Base-by-base conservation (phyloP, 164 flowering plant species). In the Chimonanthus praecox region DNA sequence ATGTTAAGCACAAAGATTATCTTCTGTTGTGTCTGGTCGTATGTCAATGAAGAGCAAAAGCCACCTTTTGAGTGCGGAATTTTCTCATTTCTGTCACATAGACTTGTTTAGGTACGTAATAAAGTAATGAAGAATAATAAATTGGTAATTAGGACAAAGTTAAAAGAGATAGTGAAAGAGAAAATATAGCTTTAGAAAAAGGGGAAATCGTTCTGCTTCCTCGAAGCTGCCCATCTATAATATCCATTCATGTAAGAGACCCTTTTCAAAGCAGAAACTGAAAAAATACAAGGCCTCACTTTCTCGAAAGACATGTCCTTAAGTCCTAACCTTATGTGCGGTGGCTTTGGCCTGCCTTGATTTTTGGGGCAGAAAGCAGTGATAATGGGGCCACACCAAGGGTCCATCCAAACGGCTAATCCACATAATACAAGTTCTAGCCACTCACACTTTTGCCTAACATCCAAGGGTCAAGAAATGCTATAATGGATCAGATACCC, bases 31-130 rank as follows among this genome's bases (percentile, higher is more conserved):
- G 18, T 49, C 43, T 33, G 16, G 45, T 43, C 33, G 71, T 54
- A 15, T 69, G 49, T 74, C 47, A 49, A 74, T 20, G 72, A 63
- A 74, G 68, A 74, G 63, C 77, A 69, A 74, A 74, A 63, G 69
- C 77, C 44, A 68, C 63, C 77, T 69, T 74, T 69, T 74, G 49
- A 48, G 64, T 50, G 68, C 72, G 44, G 47, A 47, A 47, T 13
- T 72, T n/a, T 49, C 74, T 72, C 69, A 47, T 64, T 21, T 21
- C 20, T 15, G 13, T 47, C 49, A 48, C 13, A 13, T 48, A 16
- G 48, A 10, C 8, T 47, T 13, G 6, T 46, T 2, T 2, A 3
- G 10, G 4, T 9, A 64, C 15, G 5, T 63, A 63, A 18, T 63
- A 63, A 63, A 18, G 60, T 54, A 54, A 9, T 10, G 15, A 16